Percentiles rank a stretch among this genome's conserved stretches.
These are phyloP conservation scores for Triticum aestivum DNA, from an alignment of 176 grass and related monocot species.

Conservation along the genomic window IWGSC_CS_RefSeq_v2.1 NC_057797.1:744384574-744385073, in stretches of 20 bases:
- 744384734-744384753: too few species aligned
- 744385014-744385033: not conserved
- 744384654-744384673: too few species aligned
- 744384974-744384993: not conserved
- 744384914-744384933: not conserved
- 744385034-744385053: not conserved
- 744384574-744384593: too few species aligned
- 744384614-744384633: too few species aligned
- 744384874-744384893: not conserved
- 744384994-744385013: not conserved
- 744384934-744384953: not conserved
- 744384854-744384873: not conserved
- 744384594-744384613: too few species aligned
- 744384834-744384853: not conserved
- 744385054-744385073: slow-evolving; percentile 11
- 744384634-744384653: too few species aligned
- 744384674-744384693: too few species aligned
- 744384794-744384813: not conserved
- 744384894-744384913: not conserved
- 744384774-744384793: too few species aligned
- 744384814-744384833: not conserved
- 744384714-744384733: too few species aligned
- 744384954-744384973: not conserved
- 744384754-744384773: too few species aligned
- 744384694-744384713: too few species aligned